Evolutionary conservation across 495 filamentous ascomycete genomes (phyloP).

Genomic region (Lentithecium fluviatile): DNA sequence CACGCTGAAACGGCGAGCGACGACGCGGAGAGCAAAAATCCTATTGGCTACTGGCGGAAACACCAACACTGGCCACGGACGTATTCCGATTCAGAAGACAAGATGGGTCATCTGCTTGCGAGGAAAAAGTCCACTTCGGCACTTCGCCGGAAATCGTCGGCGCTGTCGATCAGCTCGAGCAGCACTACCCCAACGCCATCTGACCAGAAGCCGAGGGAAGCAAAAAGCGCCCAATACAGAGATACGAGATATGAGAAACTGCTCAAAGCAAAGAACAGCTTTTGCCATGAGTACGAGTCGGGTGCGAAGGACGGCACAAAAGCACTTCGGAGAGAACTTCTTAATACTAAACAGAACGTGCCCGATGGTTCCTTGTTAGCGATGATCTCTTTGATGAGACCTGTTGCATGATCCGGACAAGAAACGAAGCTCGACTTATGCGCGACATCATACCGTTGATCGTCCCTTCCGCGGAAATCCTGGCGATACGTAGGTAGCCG

Average conservation of each 20-base stretch:
- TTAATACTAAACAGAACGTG: constrained; percentile 5
- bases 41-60: constrained; percentile 9
- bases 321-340: too few relatives aligned
- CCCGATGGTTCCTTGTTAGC: constrained; percentile 18
- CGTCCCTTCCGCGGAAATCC: constrained; percentile 24
- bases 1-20: constrained; percentile 1
- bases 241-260: too few relatives aligned
- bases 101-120: constrained; percentile 20
- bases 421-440: constrained; percentile 19
- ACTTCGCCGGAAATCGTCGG: constrained; percentile 42
- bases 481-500: constrained; percentile 13
- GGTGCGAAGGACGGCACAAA: constrained; percentile 7
- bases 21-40: constrained; percentile 6
- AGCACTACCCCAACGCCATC: constrained; percentile 43
- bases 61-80: constrained; percentile 5
- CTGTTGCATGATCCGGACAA: constrained; percentile 9
- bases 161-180: constrained; percentile 35
- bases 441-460: constrained; percentile 22
- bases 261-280: constrained; percentile 39
- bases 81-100: not conserved
- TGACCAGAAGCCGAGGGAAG: constrained; percentile 45
- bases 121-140: constrained; percentile 43
- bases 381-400: constrained; percentile 21
- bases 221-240: constrained; percentile 46
- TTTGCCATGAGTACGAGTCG: not conserved